These are phyloP conservation scores for Passiflora organensis DNA, from an alignment of 345 rosid genomes.

Conservation along the genomic window DNA sequence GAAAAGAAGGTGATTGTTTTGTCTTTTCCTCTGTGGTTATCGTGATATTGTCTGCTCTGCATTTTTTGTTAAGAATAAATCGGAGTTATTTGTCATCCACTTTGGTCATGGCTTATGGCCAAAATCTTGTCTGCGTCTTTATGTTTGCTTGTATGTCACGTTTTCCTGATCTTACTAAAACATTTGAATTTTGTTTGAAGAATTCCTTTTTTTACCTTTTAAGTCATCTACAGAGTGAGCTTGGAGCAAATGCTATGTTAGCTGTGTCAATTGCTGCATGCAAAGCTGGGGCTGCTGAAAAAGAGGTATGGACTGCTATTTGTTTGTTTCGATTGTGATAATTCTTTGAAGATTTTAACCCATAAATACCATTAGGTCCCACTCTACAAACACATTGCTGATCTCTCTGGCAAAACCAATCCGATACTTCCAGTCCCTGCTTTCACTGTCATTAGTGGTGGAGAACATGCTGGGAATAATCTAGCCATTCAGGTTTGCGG, in stretches of 20 bases:
- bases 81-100: too few species aligned
- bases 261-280: slow-evolving; percentile 99
- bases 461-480: slow-evolving; percentile 78
- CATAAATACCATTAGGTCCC: slow-evolving; percentile 52
- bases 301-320: slow-evolving; percentile 44
- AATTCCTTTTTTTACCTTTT: slow-evolving; percentile 4
- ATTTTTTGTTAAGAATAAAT: too few species aligned
- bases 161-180: neutral
- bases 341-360: slow-evolving; percentile 18
- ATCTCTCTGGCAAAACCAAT: slow-evolving; percentile 67
- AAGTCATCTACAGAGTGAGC: slow-evolving; percentile 54
- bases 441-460: slow-evolving; percentile 89
- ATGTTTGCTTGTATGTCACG: neutral
- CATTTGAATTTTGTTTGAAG: neutral
- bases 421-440: slow-evolving; percentile 85
- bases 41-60: too few species aligned
- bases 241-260: slow-evolving; percentile 86
- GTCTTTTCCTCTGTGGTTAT: too few species aligned
- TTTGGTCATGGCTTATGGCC: too few species aligned
- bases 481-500: slow-evolving; percentile 70
- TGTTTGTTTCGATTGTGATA: neutral
- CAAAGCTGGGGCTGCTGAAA: slow-evolving; percentile 99
- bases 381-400: slow-evolving; percentile 82
- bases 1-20: slow-evolving; percentile 69
- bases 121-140: neutral